phyloP scores from a whole-genome alignment of 176 grass and related monocot genomes.

The Cenchrus americanus region DNA sequence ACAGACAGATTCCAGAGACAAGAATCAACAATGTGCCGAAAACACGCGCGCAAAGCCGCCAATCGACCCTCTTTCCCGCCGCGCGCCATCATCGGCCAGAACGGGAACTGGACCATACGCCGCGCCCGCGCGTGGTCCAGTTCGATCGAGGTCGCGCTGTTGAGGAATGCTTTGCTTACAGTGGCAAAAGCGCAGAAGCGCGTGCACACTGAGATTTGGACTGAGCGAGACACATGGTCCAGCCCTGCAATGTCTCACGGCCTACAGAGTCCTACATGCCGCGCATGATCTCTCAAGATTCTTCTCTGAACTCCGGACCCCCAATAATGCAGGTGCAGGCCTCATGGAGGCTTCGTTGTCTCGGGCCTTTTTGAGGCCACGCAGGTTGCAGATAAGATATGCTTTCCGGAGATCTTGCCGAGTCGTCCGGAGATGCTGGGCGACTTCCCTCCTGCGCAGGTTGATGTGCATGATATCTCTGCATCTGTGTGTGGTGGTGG shows the following conservation, averaged over 20 bases:
- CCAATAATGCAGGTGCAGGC: slow-evolving; percentile 27
- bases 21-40: slow-evolving; percentile 36
- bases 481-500: background rate
- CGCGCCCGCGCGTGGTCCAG: slow-evolving; percentile 30
- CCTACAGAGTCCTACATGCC: background rate
- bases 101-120: background rate
- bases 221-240: slow-evolving; percentile 29
- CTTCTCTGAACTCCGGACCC: background rate
- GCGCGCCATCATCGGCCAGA: background rate
- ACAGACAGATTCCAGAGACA: slow-evolving; percentile 2
- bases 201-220: background rate
- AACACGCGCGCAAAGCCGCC: background rate
- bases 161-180: slow-evolving; percentile 14
- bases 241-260: background rate
- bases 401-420: slow-evolving; percentile 5
- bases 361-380: background rate
- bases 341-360: slow-evolving; percentile 20
- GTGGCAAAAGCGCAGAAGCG: slow-evolving; percentile 39
- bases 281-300: slow-evolving; percentile 31
- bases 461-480: background rate
- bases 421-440: background rate
- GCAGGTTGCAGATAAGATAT: slow-evolving; percentile 1
- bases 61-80: slow-evolving; percentile 12
- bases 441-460: slow-evolving; percentile 11
- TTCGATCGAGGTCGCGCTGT: background rate